Evolutionary conservation across 2,329 filamentous ascomycete genomes (phyloP), one percentile per base, ranked within the genome.

Genomic region (Dactylellina drechsleri): DNA sequence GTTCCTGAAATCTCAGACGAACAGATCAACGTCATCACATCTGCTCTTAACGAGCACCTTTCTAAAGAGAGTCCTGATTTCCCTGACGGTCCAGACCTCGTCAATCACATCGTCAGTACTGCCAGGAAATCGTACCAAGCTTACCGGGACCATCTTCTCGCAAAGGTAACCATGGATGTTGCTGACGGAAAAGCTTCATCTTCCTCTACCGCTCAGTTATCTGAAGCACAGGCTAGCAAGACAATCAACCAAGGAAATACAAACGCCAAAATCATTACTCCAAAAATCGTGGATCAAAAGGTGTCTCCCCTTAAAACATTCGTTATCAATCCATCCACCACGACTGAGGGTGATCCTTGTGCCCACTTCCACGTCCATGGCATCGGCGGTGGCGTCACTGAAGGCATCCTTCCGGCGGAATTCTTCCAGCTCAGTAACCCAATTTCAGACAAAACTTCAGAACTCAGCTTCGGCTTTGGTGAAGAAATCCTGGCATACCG

Each of bases 321-420:
- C 6, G 31, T 36, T 36, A 36, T 36, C 31, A 36, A 5, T 10
- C 31, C 31, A 36, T 36, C 31, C 5, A 10, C 5, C 1, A 36
- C 31, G 6, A 8, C 31, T 36, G 31, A 36, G 31, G 6, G 6
- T 10, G 6, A 7, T 10, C 6, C 31, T 36, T 36, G 5, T 36
- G 31, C 31, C 6, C 31, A 8, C 1, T 7, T 10, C 6, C 5
- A 36, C 31, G 5, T 5, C 10, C 31, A 10, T 10, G 6, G 10
- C 31, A 5, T 7, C 31, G 31, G 10, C 6, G 10, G 31, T 10
- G 6, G 31, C 10, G 10, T 10, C 31, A 36, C 31, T n/a, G 45
- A 68, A 45, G 28, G 41, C 5, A 52, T 61, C n/a, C 47, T 68
- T n/a, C 53, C 36, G 3, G 31, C 56, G 4, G 47, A 50, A 6